These are phyloP conservation scores for Exophiala sp. DNA, from an alignment of 2,329 filamentous ascomycete species.

Conservation along the genomic window DNA sequence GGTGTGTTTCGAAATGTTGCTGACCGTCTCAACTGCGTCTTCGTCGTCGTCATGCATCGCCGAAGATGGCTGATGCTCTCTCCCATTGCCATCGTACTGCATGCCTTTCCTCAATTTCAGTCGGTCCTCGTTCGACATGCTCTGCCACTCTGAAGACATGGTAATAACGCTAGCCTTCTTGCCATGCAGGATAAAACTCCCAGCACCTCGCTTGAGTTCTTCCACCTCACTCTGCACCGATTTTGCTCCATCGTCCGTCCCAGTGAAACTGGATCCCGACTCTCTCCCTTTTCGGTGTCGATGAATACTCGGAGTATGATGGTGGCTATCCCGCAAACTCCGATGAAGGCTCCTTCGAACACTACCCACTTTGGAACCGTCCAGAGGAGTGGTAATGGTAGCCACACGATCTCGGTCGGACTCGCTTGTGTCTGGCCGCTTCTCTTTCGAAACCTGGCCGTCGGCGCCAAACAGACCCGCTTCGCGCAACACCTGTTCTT, in stretches of 20 bases:
- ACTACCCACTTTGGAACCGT: constrained; percentile 56
- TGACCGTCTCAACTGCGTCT: constrained; percentile 9
- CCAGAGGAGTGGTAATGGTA: constrained; percentile 35
- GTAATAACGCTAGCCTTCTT: constrained; percentile 97
- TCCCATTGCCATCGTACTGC: constrained; percentile 4
- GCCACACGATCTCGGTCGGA: constrained; percentile 40
- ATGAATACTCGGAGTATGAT: constrained; percentile 50
- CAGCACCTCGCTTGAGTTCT: constrained; percentile 68
- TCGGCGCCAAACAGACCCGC: constrained; percentile 56
- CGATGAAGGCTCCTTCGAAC: constrained; percentile 82
- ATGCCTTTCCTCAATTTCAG: constrained; percentile 54
- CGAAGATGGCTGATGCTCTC: constrained; percentile 1
- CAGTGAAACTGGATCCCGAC: constrained; percentile 54
- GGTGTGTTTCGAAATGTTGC: constrained; percentile 5
- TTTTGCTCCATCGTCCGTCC: constrained; percentile 47
- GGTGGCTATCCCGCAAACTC: constrained; percentile 44
- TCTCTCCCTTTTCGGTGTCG: constrained; percentile 73
- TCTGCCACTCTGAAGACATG: constrained; percentile 88
- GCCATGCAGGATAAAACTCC: constrained; percentile 91
- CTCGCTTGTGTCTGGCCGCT: constrained; percentile 40
- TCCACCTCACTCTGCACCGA: constrained; percentile 50
- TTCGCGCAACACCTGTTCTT: constrained; percentile 62
- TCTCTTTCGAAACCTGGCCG: constrained; percentile 34
- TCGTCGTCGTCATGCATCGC: constrained; percentile 8
- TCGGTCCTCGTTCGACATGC: constrained; percentile 66